Percentiles rank a stretch among this genome's conserved stretches.
Conservation (phyloP, 2,329 filamentous ascomycete species). For the Beauveria scarabaeidicola region DNA sequence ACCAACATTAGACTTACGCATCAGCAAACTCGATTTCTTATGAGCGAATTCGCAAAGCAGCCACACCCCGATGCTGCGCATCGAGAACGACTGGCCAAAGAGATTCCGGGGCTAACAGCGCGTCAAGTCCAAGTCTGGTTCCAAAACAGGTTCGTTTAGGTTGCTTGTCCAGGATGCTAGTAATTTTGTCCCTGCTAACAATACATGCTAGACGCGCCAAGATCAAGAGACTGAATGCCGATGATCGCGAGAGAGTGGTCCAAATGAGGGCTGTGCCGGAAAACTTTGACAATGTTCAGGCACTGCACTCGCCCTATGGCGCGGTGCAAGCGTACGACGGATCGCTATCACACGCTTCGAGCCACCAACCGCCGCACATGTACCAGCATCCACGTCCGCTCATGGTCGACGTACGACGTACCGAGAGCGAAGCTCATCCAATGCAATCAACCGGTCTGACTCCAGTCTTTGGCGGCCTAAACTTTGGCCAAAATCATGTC, state of each 20-base stretch:
- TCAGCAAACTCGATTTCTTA: conserved; percentile 92
- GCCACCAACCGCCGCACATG: conserved; percentile 16
- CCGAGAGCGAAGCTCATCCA: conserved; percentile 51
- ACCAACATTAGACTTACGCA: conserved; percentile 64
- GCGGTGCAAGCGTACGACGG: conserved; percentile 46
- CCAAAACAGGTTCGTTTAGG: conserved; percentile 70
- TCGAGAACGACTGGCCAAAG: conserved; percentile 73
- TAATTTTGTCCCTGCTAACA: conserved; percentile 12
- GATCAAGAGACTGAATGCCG: conserved; percentile 62
- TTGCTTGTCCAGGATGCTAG: background rate
- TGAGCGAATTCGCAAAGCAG: conserved; percentile 94
- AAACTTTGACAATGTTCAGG: conserved; percentile 62
- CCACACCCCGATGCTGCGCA: conserved; percentile 90
- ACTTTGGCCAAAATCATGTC: conserved; percentile 47
- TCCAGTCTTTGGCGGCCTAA: conserved; percentile 58
- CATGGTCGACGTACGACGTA: conserved; percentile 59
- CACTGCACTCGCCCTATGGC: conserved; percentile 58
- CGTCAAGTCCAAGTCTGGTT: conserved; percentile 98
- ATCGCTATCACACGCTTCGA: conserved; percentile 37
- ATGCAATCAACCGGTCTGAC: conserved; percentile 59
- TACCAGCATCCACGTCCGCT: conserved; percentile 60
- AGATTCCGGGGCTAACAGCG: conserved; percentile 86
- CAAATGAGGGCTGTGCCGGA: conserved; percentile 64
- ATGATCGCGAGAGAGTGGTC: conserved; percentile 62
- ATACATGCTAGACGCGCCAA: conserved; percentile 49